These are phyloP conservation scores for Fusarium sublunatum DNA, from an alignment of 2,329 filamentous ascomycete species.

Conservation along the genomic window DNA sequence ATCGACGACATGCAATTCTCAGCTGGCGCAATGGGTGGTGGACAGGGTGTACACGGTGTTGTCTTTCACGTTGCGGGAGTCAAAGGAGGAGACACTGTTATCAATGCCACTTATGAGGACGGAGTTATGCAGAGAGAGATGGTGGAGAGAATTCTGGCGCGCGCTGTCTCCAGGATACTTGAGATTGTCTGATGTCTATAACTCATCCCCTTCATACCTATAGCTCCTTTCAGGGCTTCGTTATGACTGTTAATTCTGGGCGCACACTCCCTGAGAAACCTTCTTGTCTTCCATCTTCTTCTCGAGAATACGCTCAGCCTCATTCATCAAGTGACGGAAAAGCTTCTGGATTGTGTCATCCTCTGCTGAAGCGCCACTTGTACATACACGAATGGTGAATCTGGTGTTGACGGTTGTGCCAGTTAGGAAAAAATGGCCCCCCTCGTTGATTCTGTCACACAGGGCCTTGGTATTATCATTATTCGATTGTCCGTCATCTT, in stretches of 20 bases:
- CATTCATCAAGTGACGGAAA: no score
- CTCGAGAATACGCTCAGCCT: no score
- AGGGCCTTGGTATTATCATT: constrained; percentile 79
- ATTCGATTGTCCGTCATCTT: constrained; percentile 59
- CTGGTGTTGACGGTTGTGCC: constrained; percentile 77
- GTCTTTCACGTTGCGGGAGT: constrained; percentile 21
- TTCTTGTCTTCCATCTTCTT: no score
- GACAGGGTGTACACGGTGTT: constrained; percentile 19
- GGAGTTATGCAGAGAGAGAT: not conserved
- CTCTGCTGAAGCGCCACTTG: constrained; percentile 55
- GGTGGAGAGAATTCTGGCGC: not conserved
- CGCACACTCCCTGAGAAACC: no score
- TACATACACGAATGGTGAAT: constrained; percentile 85
- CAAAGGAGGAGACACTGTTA: constrained; percentile 17
- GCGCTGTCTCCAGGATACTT: not conserved
- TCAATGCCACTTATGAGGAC: constrained; percentile 30
- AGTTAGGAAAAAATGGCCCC: constrained; percentile 85
- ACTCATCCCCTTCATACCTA: not conserved
- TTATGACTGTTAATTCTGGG: no score
- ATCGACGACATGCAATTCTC: constrained; percentile 38
- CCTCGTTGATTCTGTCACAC: constrained; percentile 78
- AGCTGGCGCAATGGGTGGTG: constrained; percentile 17
- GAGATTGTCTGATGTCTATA: not conserved
- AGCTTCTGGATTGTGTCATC: no score
- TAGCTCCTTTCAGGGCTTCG: no score